phyloP scores from a whole-genome alignment of 352 stramenopile species.

The Phytopythium cucurbitacearum region DNA sequence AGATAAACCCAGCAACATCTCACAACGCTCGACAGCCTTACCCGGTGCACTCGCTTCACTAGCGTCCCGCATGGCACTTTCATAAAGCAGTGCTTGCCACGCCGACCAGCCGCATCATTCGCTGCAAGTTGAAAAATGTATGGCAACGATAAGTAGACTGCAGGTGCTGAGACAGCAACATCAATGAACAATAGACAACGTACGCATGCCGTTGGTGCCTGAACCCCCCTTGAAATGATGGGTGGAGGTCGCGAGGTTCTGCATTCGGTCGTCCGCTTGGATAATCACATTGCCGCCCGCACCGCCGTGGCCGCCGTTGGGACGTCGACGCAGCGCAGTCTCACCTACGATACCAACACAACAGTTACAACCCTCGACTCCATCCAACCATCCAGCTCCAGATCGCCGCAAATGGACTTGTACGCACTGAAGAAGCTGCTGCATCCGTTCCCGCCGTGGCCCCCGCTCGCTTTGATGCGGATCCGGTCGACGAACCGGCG shows the following conservation, averaged over 20 bases:
- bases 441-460: slow-evolving; percentile 87
- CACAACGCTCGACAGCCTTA: slow-evolving; percentile 12
- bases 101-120: slow-evolving; percentile 69
- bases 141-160: neutral
- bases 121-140: slow-evolving; percentile 21
- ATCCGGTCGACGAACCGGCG: slow-evolving; percentile 89
- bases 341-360: slow-evolving; percentile 17
- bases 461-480: slow-evolving; percentile 83
- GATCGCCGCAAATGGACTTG: neutral
- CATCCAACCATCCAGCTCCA: neutral
- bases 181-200: slow-evolving; percentile 12
- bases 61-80: slow-evolving; percentile 85
- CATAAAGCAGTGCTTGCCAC: slow-evolving; percentile 77
- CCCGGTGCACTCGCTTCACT: slow-evolving; percentile 81
- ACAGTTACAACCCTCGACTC: neutral
- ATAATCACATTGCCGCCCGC: slow-evolving; percentile 81
- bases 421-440: slow-evolving; percentile 76
- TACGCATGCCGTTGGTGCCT: slow-evolving; percentile 84
- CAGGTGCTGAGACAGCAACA: slow-evolving; percentile 6
- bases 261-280: slow-evolving; percentile 60
- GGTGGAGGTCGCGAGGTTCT: slow-evolving; percentile 81
- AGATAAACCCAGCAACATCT: neutral
- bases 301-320: slow-evolving; percentile 82
- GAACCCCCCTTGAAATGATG: slow-evolving; percentile 81
- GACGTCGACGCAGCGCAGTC: slow-evolving; percentile 67